phyloP scores from a whole-genome alignment of 2,329 filamentous ascomycete species.

The Annulohypoxylon truncatum region DNA sequence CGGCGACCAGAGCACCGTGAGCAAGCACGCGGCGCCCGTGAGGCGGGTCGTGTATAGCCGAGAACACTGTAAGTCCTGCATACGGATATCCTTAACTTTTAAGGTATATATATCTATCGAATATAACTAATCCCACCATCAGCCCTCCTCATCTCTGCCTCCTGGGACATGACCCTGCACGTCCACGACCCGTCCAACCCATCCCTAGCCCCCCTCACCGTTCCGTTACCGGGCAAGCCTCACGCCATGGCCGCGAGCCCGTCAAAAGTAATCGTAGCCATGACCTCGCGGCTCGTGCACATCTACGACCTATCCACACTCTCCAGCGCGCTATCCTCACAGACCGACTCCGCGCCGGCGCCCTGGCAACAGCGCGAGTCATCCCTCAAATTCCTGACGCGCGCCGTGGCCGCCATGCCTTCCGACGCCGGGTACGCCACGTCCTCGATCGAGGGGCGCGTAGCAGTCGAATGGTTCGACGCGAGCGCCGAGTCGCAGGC shows the following conservation, averaged over 20 bases:
- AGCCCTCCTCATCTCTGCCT: slow-evolving; percentile 86
- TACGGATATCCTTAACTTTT: too few species aligned
- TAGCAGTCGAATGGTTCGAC: slow-evolving; percentile 98
- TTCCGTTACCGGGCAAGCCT: slow-evolving; percentile 85
- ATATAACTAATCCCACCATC: slow-evolving; percentile 20
- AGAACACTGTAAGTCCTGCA: slow-evolving; percentile 68
- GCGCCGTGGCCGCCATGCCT: slow-evolving; percentile 94
- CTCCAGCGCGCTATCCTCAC: slow-evolving; percentile 63
- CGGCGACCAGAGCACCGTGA: slow-evolving; percentile 78
- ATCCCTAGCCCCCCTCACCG: slow-evolving; percentile 67
- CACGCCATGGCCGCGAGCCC: slow-evolving; percentile 84
- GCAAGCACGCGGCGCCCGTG: slow-evolving; percentile 82
- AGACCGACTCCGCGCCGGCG: slow-evolving; percentile 62
- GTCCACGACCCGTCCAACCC: slow-evolving; percentile 74
- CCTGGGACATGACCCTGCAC: slow-evolving; percentile 93
- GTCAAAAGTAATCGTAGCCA: slow-evolving; percentile 90
- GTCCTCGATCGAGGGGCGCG: slow-evolving; percentile 91
- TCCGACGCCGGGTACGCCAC: slow-evolving; percentile 95
- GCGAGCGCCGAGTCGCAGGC: slow-evolving; percentile 86
- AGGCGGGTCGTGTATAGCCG: slow-evolving; percentile 85
- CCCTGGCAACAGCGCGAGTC: slow-evolving; percentile 96
- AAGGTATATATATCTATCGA: background rate
- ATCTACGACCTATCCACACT: slow-evolving; percentile 90
- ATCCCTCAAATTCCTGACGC: slow-evolving; percentile 94
- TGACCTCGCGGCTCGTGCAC: slow-evolving; percentile 92